Evolutionary conservation across 2,329 filamentous ascomycete species (phyloP).

Genomic region (Pseudogymnoascus sp.): DNA sequence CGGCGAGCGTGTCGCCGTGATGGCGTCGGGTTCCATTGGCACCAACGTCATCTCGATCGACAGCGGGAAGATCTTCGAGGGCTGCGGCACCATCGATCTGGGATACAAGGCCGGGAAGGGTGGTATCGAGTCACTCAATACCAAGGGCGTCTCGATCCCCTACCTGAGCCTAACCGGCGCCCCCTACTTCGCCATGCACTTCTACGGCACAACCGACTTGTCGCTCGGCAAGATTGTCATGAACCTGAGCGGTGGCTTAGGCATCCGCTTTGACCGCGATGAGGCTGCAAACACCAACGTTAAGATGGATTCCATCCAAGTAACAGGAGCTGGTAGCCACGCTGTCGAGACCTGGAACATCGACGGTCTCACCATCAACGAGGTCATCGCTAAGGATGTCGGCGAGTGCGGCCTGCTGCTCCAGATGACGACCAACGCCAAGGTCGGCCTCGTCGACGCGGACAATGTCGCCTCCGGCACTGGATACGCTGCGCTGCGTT

Average conservation of each 20-base stretch:
- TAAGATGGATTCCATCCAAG: slow-evolving; percentile 43
- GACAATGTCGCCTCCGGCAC: slow-evolving; percentile 45
- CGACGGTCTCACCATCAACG: slow-evolving; percentile 43
- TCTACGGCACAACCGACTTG: slow-evolving; percentile 44
- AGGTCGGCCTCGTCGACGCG: slow-evolving; percentile 47
- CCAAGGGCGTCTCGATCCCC: slow-evolving; percentile 43
- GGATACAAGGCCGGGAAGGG: slow-evolving; percentile 38
- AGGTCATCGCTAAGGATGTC: slow-evolving; percentile 45
- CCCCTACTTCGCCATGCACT: slow-evolving; percentile 50
- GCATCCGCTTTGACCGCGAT: slow-evolving; percentile 52
- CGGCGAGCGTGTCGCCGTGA: slow-evolving; percentile 46
- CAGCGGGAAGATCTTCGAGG: slow-evolving; percentile 50
- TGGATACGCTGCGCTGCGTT: slow-evolving; percentile 49
- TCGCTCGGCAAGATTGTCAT: slow-evolving; percentile 45
- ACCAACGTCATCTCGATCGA: slow-evolving; percentile 43
- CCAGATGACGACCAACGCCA: slow-evolving; percentile 45
- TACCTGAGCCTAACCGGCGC: slow-evolving; percentile 50
- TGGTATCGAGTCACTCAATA: slow-evolving; percentile 45
- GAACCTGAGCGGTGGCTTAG: slow-evolving; percentile 46
- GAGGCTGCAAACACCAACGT: slow-evolving; percentile 45
- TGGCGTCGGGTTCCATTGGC: slow-evolving; percentile 48
- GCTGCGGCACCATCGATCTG: slow-evolving; percentile 48
- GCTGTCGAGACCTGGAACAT: slow-evolving; percentile 55
- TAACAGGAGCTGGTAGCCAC: slow-evolving; percentile 47
- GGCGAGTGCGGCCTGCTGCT: slow-evolving; percentile 51